These are phyloP conservation scores for Chaetomium strumarium DNA, from an alignment of 2,329 filamentous ascomycete genomes.

Conservation along the genomic window DNA sequence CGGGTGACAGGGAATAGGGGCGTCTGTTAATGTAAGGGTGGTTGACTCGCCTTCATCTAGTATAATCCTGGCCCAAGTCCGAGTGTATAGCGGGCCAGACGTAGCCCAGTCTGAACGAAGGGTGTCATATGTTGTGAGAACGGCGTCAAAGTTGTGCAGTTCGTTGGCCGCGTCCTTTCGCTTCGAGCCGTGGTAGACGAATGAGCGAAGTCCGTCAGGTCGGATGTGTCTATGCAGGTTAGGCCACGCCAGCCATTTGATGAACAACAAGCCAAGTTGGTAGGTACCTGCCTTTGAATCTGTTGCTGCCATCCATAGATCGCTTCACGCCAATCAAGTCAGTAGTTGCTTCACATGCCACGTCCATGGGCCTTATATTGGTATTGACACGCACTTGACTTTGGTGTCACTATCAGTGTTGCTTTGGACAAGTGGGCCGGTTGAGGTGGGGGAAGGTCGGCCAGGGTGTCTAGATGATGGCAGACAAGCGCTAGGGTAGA, in stretches of 20 bases:
- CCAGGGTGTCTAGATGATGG: slow-evolving; percentile 20
- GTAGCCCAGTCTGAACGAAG: slow-evolving; percentile 24
- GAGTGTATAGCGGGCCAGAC: neutral
- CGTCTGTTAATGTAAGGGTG: no score
- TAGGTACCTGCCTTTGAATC: no score
- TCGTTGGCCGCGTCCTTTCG: slow-evolving; percentile 7
- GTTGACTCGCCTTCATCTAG: slow-evolving; percentile 34
- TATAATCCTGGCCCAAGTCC: slow-evolving; percentile 18
- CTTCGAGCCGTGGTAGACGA: slow-evolving; percentile 22
- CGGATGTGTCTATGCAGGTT: slow-evolving; percentile 25
- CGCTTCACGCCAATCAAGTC: slow-evolving; percentile 15
- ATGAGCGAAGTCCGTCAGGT: neutral
- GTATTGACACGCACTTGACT: slow-evolving; percentile 11
- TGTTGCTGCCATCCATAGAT: slow-evolving; percentile 26
- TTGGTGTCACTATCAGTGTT: slow-evolving; percentile 25
- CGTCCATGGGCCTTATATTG: no score
- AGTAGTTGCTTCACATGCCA: no score
- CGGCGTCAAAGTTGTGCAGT: slow-evolving; percentile 24
- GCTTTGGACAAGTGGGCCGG: slow-evolving; percentile 15
- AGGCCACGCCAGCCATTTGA: no score
- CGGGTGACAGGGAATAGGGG: no score
- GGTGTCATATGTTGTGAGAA: slow-evolving; percentile 31
- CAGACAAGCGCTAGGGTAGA: slow-evolving; percentile 28
- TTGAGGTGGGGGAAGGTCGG: slow-evolving; percentile 1
- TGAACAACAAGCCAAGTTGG: no score